A percentile compares a stretch with the other conserved stretches of the same genome.
These are phyloP conservation scores for Orbilia oligospora DNA, from an alignment of 2,329 filamentous ascomycete genomes.

Conservation along the genomic window DNA sequence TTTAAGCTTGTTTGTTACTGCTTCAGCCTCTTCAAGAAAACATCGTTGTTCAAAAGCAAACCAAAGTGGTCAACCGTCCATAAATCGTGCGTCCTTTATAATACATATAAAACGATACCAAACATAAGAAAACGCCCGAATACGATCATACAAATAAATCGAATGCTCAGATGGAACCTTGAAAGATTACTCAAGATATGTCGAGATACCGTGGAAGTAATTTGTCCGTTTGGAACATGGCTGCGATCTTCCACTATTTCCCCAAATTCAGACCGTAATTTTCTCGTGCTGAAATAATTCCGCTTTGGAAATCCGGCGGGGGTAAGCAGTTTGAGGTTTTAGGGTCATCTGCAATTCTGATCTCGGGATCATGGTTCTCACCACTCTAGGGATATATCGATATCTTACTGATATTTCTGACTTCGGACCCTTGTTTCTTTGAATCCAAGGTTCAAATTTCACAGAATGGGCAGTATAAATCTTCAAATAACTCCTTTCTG, in stretches of 20 bases:
- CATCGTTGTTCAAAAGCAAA: neutral
- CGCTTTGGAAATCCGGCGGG: too few relatives aligned
- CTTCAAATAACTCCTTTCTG: slow-evolving; percentile 50
- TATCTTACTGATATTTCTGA: neutral
- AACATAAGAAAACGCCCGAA: neutral
- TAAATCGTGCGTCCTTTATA: neutral
- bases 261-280: too few relatives aligned
- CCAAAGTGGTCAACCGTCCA: neutral
- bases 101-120: neutral
- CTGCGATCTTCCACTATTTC: neutral
- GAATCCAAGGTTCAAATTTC: neutral
- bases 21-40: neutral
- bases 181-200: neutral
- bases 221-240: neutral
- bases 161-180: neutral
- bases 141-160: neutral
- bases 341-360: too few relatives aligned
- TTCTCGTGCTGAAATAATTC: neutral
- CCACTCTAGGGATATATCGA: neutral
- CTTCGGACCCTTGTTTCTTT: neutral
- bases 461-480: neutral
- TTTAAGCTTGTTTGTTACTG: neutral
- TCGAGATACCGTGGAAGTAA: too few relatives aligned
- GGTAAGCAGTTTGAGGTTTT: neutral
- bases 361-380: neutral